These are phyloP conservation scores for Nemania sp. DNA, from an alignment of 2,329 filamentous ascomycete species.

Conservation along the genomic window DNA sequence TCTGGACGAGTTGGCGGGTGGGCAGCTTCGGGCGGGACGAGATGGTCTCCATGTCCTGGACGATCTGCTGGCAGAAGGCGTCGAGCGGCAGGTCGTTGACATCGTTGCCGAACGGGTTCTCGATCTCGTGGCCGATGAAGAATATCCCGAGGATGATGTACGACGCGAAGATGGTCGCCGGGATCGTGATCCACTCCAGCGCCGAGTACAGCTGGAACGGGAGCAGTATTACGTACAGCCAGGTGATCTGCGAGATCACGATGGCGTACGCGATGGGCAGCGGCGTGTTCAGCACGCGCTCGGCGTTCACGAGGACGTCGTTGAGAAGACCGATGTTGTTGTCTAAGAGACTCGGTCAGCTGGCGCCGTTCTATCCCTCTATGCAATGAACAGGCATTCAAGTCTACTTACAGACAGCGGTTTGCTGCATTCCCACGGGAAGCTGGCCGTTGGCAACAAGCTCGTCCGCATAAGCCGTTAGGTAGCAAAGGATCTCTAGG, in stretches of 20 bases:
- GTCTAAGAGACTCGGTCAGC: slow-evolving; percentile 42
- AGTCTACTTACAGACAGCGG: slow-evolving; percentile 48
- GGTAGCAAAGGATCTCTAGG: slow-evolving; percentile 75
- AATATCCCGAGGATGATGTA: slow-evolving; percentile 82
- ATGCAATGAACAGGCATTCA: not conserved
- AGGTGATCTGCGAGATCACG: slow-evolving; percentile 83
- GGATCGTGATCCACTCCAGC: slow-evolving; percentile 76
- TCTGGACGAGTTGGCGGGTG: slow-evolving; percentile 52
- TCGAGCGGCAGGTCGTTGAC: slow-evolving; percentile 82
- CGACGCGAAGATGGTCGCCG: slow-evolving; percentile 69
- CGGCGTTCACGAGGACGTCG: slow-evolving; percentile 71
- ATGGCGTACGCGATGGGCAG: slow-evolving; percentile 83
- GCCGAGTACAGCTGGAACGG: slow-evolving; percentile 74
- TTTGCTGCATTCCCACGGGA: slow-evolving; percentile 60
- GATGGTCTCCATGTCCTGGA: slow-evolving; percentile 74
- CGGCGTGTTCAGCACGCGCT: slow-evolving; percentile 80
- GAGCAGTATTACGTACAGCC: slow-evolving; percentile 78
- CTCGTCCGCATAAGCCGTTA: slow-evolving; percentile 68
- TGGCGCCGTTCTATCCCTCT: slow-evolving; percentile 10
- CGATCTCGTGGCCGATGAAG: slow-evolving; percentile 77
- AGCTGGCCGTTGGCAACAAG: slow-evolving; percentile 60
- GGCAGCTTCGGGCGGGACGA: slow-evolving; percentile 59
- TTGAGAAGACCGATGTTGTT: slow-evolving; percentile 66
- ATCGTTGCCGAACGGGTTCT: slow-evolving; percentile 82
- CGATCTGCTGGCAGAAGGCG: slow-evolving; percentile 74